Conservation (phyloP, 768 basidiomycete species). For the Trametes punicea region DNA sequence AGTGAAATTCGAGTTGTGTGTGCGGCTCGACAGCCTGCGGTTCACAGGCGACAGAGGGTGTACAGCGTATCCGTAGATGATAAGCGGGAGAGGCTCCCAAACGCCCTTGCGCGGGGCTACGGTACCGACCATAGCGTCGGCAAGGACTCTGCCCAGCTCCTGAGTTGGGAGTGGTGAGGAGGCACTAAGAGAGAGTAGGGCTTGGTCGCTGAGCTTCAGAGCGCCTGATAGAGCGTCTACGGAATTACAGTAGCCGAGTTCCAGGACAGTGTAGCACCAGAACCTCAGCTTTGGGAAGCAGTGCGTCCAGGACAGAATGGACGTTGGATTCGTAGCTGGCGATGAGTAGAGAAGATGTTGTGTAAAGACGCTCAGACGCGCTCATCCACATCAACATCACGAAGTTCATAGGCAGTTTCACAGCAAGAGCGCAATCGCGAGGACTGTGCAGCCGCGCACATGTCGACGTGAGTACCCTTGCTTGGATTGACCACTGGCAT, state of each 20-base stretch:
- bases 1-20: constrained; percentile 58
- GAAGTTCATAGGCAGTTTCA: constrained; percentile 5
- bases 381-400: constrained; percentile 9
- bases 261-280: background rate
- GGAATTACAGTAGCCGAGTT: background rate
- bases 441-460: background rate
- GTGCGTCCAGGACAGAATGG: background rate
- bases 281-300: background rate
- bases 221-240: background rate
- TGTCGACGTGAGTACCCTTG: too few species aligned
- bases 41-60: constrained; percentile 72
- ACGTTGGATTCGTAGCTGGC: background rate
- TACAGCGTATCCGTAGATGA: constrained; percentile 90
- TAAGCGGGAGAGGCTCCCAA: constrained; percentile 65
- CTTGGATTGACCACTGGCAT: too few species aligned
- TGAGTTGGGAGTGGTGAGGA: background rate
- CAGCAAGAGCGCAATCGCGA: background rate
- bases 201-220: background rate
- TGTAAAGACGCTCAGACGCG: background rate
- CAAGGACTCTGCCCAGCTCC: background rate
- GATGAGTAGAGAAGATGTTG: background rate
- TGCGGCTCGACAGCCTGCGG: constrained; percentile 58
- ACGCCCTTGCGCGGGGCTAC: constrained; percentile 34
- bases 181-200: background rate
- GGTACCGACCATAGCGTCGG: constrained; percentile 16